phyloP scores from a whole-genome alignment of 1,284 basidiomycete species.

The Chalciporus sp. region DNA sequence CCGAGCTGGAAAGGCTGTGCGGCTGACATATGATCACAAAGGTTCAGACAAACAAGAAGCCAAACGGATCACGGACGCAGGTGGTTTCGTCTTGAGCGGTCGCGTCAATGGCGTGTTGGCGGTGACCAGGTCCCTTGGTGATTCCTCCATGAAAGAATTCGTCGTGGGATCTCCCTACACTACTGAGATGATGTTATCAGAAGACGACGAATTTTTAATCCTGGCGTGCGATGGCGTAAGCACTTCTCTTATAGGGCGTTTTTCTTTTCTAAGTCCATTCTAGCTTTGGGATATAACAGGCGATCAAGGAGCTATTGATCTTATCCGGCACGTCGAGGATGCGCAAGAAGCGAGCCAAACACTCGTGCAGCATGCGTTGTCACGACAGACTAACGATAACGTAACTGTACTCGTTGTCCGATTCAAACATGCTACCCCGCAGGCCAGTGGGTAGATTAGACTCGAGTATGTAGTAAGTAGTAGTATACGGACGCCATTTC shows the following conservation, averaged over 20 bases:
- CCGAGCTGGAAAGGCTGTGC: conserved; percentile 86
- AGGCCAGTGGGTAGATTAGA: conserved; percentile 17
- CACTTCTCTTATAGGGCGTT: conserved; percentile 20
- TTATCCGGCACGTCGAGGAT: conserved; percentile 75
- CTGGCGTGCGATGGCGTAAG: conserved; percentile 97
- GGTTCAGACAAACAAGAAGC: conserved; percentile 97
- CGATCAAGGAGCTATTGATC: conserved; percentile 91
- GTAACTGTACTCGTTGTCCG: conserved; percentile 80
- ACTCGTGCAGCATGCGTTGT: conserved; percentile 85
- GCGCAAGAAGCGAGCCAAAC: conserved; percentile 82
- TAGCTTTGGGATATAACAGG: conserved; percentile 97
- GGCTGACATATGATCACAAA: conserved; percentile 99
- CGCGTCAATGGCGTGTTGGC: conserved; percentile 97
- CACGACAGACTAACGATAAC: conserved; percentile 91
- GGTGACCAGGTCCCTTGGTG: conserved; percentile 94
- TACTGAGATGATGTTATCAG: conserved; percentile 90
- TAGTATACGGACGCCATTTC: neutral
- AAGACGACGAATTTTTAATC: conserved; percentile 94
- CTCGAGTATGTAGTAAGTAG: neutral
- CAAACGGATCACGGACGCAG: conserved; percentile 96
- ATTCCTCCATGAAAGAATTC: conserved; percentile 99
- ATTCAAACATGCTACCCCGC: conserved; percentile 47
- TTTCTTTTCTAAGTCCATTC: conserved; percentile 11
- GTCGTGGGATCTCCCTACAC: conserved; percentile 98
- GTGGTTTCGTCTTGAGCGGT: conserved; percentile 98